Conservation (phyloP, 2,329 filamentous ascomycete genomes). For the Aspergillus neotritici region DNA sequence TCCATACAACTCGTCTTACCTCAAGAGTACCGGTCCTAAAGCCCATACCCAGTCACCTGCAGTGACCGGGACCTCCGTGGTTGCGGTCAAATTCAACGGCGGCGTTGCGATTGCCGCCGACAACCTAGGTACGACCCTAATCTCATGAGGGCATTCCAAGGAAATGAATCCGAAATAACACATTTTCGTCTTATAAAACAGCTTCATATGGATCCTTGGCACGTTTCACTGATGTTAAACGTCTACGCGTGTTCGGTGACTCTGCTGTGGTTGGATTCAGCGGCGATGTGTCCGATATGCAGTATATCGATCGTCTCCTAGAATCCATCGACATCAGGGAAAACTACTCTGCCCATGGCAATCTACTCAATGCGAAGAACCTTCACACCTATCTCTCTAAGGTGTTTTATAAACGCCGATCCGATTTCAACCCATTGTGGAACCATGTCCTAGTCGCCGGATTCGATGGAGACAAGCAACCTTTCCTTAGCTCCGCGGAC, state of each 20-base stretch:
- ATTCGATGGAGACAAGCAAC: conserved; percentile 69
- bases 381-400: conserved; percentile 95
- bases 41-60: conserved; percentile 88
- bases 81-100: conserved; percentile 92
- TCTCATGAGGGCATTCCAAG: neutral
- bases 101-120: conserved; percentile 96
- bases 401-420: conserved; percentile 90
- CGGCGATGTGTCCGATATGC: conserved; percentile 98
- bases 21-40: conserved; percentile 64
- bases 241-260: conserved; percentile 81
- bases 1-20: conserved; percentile 80
- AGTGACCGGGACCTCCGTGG: conserved; percentile 92
- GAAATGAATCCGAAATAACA: neutral
- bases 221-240: conserved; percentile 94
- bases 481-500: conserved; percentile 89
- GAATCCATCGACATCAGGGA: conserved; percentile 81
- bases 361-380: conserved; percentile 77
- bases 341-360: conserved; percentile 61
- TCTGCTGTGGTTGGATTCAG: conserved; percentile 85
- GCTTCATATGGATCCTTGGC: conserved; percentile 96
- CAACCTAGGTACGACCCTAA: conserved; percentile 67
- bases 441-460: conserved; percentile 91
- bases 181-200: conserved; percentile 32
- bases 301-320: conserved; percentile 90
- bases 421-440: conserved; percentile 96